Percentiles rank a stretch among this genome's conserved stretches.
These are phyloP conservation scores for Phytophthora fragariae DNA, from an alignment of 352 stramenopile species.

Conservation along the genomic window DNA sequence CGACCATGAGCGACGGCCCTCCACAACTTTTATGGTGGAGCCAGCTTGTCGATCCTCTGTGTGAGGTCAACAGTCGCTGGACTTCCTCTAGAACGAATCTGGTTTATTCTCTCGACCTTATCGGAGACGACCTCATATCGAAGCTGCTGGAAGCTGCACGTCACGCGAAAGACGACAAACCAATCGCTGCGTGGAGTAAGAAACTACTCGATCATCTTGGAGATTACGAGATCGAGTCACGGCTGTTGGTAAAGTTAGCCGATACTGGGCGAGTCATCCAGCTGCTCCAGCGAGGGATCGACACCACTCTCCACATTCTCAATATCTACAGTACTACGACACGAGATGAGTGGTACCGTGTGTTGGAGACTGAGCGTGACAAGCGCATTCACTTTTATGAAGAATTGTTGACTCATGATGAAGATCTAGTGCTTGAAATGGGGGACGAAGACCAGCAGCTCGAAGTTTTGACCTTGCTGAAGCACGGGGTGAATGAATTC, in stretches of 20 bases:
- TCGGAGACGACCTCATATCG: not conserved
- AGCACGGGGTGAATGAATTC: conserved; percentile 18
- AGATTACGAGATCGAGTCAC: conserved; percentile 28
- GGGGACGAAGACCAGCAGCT: conserved; percentile 19
- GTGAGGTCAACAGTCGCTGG: not conserved
- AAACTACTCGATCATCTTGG: not conserved
- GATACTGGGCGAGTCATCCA: conserved; percentile 24
- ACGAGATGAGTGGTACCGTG: not conserved
- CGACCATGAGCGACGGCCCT: too few species aligned
- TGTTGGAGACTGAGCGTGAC: not conserved
- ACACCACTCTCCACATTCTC: not conserved
- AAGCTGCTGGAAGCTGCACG: not conserved
- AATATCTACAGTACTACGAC: not conserved
- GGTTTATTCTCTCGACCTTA: not conserved
- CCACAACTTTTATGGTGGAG: not conserved
- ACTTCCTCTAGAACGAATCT: not conserved
- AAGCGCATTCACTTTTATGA: conserved; percentile 8
- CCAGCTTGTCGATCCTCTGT: not conserved
- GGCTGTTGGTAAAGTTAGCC: conserved; percentile 29
- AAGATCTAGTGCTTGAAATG: conserved; percentile 6
- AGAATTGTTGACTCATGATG: conserved; percentile 1
- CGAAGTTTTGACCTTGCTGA: conserved; percentile 33
- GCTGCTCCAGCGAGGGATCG: not conserved
- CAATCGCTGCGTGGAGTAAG: not conserved
- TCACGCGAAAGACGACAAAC: not conserved